phyloP scores from a whole-genome alignment of 148 eudicot genomes.

The Cornus controversa region DNA sequence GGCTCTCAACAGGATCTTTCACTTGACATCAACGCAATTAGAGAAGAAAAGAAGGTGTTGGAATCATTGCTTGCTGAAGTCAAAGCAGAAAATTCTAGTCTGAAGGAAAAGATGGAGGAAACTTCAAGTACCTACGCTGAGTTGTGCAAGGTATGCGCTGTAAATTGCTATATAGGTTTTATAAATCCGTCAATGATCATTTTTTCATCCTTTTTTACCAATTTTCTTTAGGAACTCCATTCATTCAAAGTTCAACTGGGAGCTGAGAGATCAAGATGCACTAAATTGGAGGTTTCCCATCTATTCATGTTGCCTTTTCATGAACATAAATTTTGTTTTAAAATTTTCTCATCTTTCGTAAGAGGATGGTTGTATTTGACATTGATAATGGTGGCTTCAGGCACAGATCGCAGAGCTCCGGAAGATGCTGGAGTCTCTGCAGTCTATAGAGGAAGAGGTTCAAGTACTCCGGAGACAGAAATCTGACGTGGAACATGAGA shows the following conservation, averaged over 20 bases:
- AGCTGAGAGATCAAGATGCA: slow-evolving; percentile 92
- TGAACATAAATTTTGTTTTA: not conserved
- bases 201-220: slow-evolving; percentile 12
- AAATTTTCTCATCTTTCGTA: not conserved
- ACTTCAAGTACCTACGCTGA: slow-evolving; percentile 58
- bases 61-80: slow-evolving; percentile 61
- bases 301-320: not conserved
- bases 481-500: slow-evolving; percentile 59
- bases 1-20: slow-evolving; percentile 34
- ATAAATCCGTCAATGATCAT: not conserved
- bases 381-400: slow-evolving; percentile 37
- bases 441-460: slow-evolving; percentile 75
- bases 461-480: slow-evolving; percentile 65
- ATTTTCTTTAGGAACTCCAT: slow-evolving; percentile 63
- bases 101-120: slow-evolving; percentile 74
- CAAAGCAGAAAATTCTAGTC: slow-evolving; percentile 56
- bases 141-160: slow-evolving; percentile 61
- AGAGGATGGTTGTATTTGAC: not conserved
- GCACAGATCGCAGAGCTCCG: slow-evolving; percentile 85
- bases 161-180: not conserved
- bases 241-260: slow-evolving; percentile 86
- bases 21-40: slow-evolving; percentile 28
- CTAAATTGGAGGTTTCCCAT: slow-evolving; percentile 72
- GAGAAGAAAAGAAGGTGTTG: slow-evolving; percentile 56
- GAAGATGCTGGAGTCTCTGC: slow-evolving; percentile 60